phyloP scores from a whole-genome alignment of 148 eudicot species.

The Bassia scoparia region DNA sequence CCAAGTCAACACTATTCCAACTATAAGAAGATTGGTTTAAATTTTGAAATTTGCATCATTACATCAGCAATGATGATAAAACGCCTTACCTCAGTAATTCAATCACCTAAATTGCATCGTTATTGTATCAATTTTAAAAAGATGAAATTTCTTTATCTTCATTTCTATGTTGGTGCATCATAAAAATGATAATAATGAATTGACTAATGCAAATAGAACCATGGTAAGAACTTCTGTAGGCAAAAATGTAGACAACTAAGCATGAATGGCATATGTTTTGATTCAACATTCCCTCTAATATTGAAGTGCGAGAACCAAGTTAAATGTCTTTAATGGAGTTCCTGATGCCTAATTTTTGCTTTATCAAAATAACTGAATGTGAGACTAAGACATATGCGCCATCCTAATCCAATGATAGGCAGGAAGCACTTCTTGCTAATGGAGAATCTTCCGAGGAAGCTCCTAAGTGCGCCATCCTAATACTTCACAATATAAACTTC shows the following conservation, averaged over 20 bases:
- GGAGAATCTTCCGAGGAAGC: slow-evolving; percentile 10
- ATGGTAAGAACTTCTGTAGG: background rate
- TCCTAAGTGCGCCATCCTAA: background rate
- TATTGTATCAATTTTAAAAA: too few relatives aligned
- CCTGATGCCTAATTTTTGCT: background rate
- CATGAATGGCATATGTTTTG: too few relatives aligned
- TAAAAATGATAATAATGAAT: too few relatives aligned
- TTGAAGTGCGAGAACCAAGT: background rate
- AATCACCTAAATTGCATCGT: too few relatives aligned
- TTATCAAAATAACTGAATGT: background rate
- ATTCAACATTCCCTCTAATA: background rate
- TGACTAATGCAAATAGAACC: background rate
- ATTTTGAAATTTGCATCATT: too few relatives aligned
- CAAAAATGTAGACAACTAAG: background rate
- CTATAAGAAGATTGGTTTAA: too few relatives aligned
- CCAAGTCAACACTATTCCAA: too few relatives aligned
- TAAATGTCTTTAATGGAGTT: background rate
- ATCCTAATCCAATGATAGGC: background rate
- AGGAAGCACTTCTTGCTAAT: background rate
- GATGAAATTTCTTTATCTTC: too few relatives aligned
- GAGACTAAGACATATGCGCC: background rate
- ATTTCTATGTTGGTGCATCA: too few relatives aligned
- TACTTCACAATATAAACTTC: slow-evolving; percentile 3
- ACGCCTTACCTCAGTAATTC: too few relatives aligned
- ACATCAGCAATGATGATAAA: too few relatives aligned